Base-by-base conservation (phyloP, 129 eudicot genomes). In the Calendula officinalis region DNA sequence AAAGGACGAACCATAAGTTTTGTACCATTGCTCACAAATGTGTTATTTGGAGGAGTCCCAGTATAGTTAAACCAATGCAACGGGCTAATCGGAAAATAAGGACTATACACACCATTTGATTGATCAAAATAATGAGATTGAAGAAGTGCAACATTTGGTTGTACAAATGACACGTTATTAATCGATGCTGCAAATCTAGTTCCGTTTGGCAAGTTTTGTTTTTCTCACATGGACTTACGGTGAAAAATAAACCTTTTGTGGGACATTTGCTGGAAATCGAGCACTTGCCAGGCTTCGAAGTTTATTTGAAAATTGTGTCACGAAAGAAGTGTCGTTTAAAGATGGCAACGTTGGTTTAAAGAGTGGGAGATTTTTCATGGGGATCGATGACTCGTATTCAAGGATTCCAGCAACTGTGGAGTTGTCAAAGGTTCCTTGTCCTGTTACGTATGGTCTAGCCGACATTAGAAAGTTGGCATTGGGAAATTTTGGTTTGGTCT, bases 41-140 rank as follows among this genome's bases (percentile, higher is more conserved):
- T 84, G 15, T 84, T 84, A 40, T 84, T 81, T 3, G 91, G 91
- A 43, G 91, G 84, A 43, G 59, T 81, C 1, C 91, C 87, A 0
- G 91, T 84, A 41, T 78, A 84, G 39, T 84, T 84, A 46, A 84
- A 84, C 87, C 84, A 78, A 13, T 80, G 37, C 1, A 53, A 4
- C 9, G 84, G 91, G 57, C 15, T 84, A 22, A 46, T 3, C 0
- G 91, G 91, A 30, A 81, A 84, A 47, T 75, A 38, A n/a, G 91
- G 79, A 17, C 50, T 70, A 50, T 77, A 77, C 9, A 77, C 72
- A 17, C 72, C 77, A 5, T 56, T 55, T 5, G 81, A 70, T 48
- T 70, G 72, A 34, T 32, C 68, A 59, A 36, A 77, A 32, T 22
- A 71, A 50, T 77, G 78, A 12, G 78, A 63, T 43, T 77, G 55